Conservation (phyloP, 768 basidiomycete species). For the Lactarius quietus region DNA sequence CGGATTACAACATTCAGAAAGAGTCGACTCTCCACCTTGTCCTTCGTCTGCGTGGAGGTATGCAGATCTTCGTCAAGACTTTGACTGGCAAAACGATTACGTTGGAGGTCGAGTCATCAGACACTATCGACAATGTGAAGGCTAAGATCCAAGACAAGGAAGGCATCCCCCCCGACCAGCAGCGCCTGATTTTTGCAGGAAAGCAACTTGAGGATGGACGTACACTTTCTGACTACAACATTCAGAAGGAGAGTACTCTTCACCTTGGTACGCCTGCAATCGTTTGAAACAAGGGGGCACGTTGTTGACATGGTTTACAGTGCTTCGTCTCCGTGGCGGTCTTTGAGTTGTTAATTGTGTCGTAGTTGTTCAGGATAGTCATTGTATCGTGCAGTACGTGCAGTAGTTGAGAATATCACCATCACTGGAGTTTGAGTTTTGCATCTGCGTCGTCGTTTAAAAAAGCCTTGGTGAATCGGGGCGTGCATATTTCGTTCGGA, state of each 20-base stretch:
- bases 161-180: constrained; percentile 25
- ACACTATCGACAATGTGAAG: constrained; percentile 25
- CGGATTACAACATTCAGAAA: constrained; percentile 26
- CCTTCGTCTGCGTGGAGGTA: constrained; percentile 24
- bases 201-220: constrained; percentile 26
- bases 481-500: background rate
- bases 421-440: background rate
- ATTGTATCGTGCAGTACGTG: constrained; percentile 2
- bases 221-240: constrained; percentile 25
- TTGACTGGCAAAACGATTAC: constrained; percentile 25
- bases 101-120: constrained; percentile 25
- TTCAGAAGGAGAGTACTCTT: constrained; percentile 26
- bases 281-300: too few relatives aligned
- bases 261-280: constrained; percentile 18
- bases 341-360: constrained; percentile 22
- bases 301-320: constrained; percentile 22
- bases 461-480: background rate
- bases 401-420: constrained; percentile 12
- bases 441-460: background rate
- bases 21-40: constrained; percentile 25
- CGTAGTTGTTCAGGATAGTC: background rate
- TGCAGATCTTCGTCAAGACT: constrained; percentile 26
- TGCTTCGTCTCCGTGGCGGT: constrained; percentile 50
- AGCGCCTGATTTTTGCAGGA: constrained; percentile 25
- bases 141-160: constrained; percentile 26